These are phyloP conservation scores for Aspergillus sp. DNA, from an alignment of 2,329 filamentous ascomycete species.

Conservation along the genomic window DNA sequence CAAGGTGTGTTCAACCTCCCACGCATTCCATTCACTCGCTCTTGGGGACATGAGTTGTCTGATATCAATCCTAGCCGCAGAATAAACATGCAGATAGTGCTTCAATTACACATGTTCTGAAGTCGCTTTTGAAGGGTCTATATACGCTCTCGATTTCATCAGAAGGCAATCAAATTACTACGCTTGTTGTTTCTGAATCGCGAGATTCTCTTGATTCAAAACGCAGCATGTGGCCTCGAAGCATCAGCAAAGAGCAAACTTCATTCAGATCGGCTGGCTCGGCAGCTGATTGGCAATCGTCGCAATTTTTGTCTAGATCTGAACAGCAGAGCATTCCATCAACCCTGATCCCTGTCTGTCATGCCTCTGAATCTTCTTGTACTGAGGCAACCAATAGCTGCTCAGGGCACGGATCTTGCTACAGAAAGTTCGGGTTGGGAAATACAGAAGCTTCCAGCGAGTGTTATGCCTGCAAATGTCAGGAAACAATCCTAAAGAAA, in stretches of 20 bases:
- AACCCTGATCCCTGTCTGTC: slow-evolving; percentile 67
- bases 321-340: slow-evolving; percentile 25
- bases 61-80: slow-evolving; percentile 11
- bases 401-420: slow-evolving; percentile 75
- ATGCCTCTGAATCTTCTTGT: slow-evolving; percentile 65
- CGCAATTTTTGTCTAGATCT: not conserved
- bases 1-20: slow-evolving; percentile 23
- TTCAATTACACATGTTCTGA: slow-evolving; percentile 41
- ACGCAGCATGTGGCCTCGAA: slow-evolving; percentile 1
- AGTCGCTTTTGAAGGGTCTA: slow-evolving; percentile 43
- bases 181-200: slow-evolving; percentile 49
- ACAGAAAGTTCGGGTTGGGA: slow-evolving; percentile 56
- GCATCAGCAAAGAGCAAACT: slow-evolving; percentile 1
- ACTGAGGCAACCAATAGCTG: slow-evolving; percentile 68
- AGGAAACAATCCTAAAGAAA: slow-evolving; percentile 48
- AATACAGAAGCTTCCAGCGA: slow-evolving; percentile 34
- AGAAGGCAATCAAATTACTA: slow-evolving; percentile 50
- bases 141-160: slow-evolving; percentile 48
- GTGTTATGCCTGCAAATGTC: slow-evolving; percentile 80
- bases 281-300: no score
- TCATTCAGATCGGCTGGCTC: slow-evolving; percentile 1
- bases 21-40: not conserved
- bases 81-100: slow-evolving; percentile 3
- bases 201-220: not conserved
- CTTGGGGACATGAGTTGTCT: slow-evolving; percentile 7